Base-by-base conservation (phyloP, 345 rosid species). In the Limnanthes douglasii region DNA sequence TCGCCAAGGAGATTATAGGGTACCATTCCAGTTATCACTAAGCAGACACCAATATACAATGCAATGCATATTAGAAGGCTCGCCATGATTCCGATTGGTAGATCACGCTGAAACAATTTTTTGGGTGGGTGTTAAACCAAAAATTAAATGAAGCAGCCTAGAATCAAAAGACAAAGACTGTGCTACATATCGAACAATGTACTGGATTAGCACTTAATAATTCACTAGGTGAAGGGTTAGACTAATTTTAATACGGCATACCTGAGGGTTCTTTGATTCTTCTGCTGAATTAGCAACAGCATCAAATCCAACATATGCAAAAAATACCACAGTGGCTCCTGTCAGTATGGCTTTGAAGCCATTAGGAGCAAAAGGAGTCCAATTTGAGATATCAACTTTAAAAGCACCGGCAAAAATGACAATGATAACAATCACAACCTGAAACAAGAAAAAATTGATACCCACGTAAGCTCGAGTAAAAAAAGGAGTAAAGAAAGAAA, bases 291-390 rank as follows among this genome's bases (percentile, higher is more conserved):
- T 81, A 50, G 99, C 93, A 50, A 85, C 94, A 2, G 88, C 96
- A 61, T 92, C 99, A 68, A 85, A 92, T 36, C 99, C 99, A 60
- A 85, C 90, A 46, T 90, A 90, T 15, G 98, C 82, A 54, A 92
- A 92, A 73, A 92, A 85, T 5, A 78, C 96, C 7, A 80, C 90
- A 37, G 90, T 81, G 51, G 96, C 86, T 39, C 96, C 96, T 16
- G 88, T 85, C 15, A 90, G 62, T 35, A 90, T 42, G 26, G 75
- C 69, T 66, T 75, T 71, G 35, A 69, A 43, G 32, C 94, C 96
- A 47, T 72, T 67, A 11, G 94, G 99, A 11, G 80, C 88, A 65
- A 85, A 85, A 50, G 96, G 96, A 3, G 94, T 62, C 96, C 93
- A 81, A 57, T 92, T 92, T 15, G 72, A 60, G 39, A 71, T 71